Evolutionary conservation across 208 protist genomes (phyloP).

Genomic region (Wallacemonas rigidus): DNA sequence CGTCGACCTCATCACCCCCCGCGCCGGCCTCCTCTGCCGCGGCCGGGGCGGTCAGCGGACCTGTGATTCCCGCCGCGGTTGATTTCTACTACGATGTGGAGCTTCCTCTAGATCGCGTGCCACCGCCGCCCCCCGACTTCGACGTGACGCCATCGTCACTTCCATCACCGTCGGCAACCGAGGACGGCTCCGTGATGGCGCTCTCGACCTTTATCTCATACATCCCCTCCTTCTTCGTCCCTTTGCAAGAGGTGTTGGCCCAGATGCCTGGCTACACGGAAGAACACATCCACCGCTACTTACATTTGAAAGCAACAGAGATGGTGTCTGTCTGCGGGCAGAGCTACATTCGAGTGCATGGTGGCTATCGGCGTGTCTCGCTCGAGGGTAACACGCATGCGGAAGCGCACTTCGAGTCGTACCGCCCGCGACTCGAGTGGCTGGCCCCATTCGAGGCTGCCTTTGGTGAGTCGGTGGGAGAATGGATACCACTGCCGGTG

Average conservation of each 20-base stretch:
- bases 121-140: conserved; percentile 77
- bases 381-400: conserved; percentile 63
- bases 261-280: conserved; percentile 89
- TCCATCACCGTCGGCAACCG: conserved; percentile 33
- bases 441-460: conserved; percentile 48
- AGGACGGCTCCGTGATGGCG: conserved; percentile 66
- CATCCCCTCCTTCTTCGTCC: conserved; percentile 90
- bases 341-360: conserved; percentile 75
- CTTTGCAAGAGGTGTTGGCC: conserved; percentile 57
- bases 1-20: background rate
- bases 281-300: conserved; percentile 76
- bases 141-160: conserved; percentile 61
- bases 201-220: conserved; percentile 73
- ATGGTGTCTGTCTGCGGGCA: conserved; percentile 57
- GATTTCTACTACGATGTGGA: conserved; percentile 88
- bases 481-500: conserved; percentile 81
- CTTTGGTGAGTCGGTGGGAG: conserved; percentile 59
- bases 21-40: background rate
- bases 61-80: conserved; percentile 29
- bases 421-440: conserved; percentile 46
- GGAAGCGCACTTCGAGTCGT: conserved; percentile 50
- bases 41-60: background rate
- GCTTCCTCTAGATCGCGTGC: conserved; percentile 40
- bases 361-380: conserved; percentile 66
- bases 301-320: conserved; percentile 64